Base-by-base conservation (phyloP, 1,139 yeast species). In the Saccharomyces pastorianus region DNA sequence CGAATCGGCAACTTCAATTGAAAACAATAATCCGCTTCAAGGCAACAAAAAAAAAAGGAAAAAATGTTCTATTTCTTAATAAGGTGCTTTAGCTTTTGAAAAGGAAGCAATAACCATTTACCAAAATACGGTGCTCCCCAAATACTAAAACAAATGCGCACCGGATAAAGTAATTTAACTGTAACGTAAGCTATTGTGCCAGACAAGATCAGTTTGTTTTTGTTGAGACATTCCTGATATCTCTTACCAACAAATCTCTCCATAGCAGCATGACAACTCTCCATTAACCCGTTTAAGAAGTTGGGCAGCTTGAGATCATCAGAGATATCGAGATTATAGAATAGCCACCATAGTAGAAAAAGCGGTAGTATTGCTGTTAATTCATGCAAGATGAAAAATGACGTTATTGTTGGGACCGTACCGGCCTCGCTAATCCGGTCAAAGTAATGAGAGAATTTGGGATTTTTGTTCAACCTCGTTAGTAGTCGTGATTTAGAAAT, bases 101-200 rank as follows among this genome's bases (percentile, higher is more conserved):
- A 58, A 32, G 68, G 66, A 11, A 53, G n/a, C n/a, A 63, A 47
- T 6, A 66, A 46, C 53, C 61, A 59, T 47, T 55, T 63, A 1
- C 69, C 67, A 47, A 66, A 48, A 44, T 60, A 63, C 23, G 73
- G 72, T 4, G 73, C 71, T n/a, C 62, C 68, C 69, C 71, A 67
- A 1, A 69, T 53, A 54, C 71, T 67, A 7, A 65, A 11, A 29
- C 66, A 49, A 1, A 69, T 62, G 53, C 73, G 57, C 1, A 62
- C 34, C 0, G 73, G 72, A 25, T 68, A 69, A 4, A 69, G 49
- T 6, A 74, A 65, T 66, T 89, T 91, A 26, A 89, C 93, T 9
- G 87, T 72, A 2, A 88, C 90, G 65, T 86, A 91, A 0, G 97
- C 85, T 50, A 88, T 81, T 0, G 96, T 96, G n/a, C 97, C 97